Evolutionary conservation across 1,284 basidiomycete species (phyloP).

Genomic region (Xerocomus subilludens): DNA sequence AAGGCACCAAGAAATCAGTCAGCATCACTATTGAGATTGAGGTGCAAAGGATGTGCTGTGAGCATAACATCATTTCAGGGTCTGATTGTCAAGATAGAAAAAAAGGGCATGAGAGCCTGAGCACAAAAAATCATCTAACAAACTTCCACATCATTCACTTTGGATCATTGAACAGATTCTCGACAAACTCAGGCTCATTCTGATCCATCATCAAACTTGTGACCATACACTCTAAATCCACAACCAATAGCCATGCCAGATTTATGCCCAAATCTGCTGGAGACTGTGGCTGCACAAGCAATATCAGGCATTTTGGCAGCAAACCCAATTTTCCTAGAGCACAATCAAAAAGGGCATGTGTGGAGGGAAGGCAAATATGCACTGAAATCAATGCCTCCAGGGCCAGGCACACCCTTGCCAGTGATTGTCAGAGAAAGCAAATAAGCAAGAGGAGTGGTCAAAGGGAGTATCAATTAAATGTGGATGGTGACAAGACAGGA

Average conservation of each 20-base stretch:
- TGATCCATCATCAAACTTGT: constrained; percentile 24
- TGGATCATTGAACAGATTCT: constrained; percentile 46
- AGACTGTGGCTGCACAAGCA: constrained; percentile 62
- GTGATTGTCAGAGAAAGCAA: constrained; percentile 31
- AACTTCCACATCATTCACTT: constrained; percentile 5
- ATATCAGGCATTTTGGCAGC: constrained; percentile 78
- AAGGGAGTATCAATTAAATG: background rate
- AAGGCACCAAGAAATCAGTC: too few relatives aligned
- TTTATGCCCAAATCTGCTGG: constrained; percentile 27
- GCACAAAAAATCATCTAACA: background rate
- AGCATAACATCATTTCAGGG: too few relatives aligned
- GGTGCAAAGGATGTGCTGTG: too few relatives aligned
- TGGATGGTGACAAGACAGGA: constrained; percentile 17
- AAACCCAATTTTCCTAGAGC: constrained; percentile 69
- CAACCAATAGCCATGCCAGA: constrained; percentile 20
- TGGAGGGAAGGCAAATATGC: constrained; percentile 2
- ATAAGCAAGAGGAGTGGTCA: constrained; percentile 18
- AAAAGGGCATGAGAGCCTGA: too few relatives aligned
- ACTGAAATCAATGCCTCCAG: constrained; percentile 49
- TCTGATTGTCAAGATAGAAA: too few relatives aligned
- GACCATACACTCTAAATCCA: constrained; percentile 35
- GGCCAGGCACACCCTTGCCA: constrained; percentile 12
- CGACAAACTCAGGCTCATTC: constrained; percentile 40
- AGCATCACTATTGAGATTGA: too few relatives aligned
- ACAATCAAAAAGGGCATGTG: background rate